Evolutionary conservation across 805 yeast species (phyloP), one percentile per base, ranked within the genome.

Genomic region (Starmerella riodocensis): DNA sequence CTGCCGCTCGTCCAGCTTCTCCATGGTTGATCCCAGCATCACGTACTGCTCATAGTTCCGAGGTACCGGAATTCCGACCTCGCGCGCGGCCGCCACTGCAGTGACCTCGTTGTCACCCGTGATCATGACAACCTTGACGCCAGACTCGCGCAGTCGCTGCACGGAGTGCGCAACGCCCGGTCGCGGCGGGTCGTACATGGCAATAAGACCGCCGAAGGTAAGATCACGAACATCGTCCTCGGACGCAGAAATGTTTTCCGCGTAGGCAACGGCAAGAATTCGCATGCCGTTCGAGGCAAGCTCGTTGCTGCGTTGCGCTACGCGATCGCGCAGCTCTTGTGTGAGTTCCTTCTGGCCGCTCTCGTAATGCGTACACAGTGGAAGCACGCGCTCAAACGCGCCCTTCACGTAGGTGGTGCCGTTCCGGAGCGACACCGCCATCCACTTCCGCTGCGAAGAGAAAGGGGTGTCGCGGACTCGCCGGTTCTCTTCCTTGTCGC

Each of bases 111-210:
- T 69, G 52, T 71, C 77, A 42, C 76, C 76, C n/a, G 99, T 91
- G 48, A 91, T 88, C 97, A 91, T 91, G 37, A 91, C 82, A n/a
- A 91, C 84, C 54, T 84, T 93, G 30, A 91, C 98, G 32, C 97
- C 94, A 46, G 97, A 95, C 54, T 76, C 76, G 65, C 85, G 68
- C 41, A 91, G 67, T 47, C 75, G 67, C 28, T 80, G 71, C 42
- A 91, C 72, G 2, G 95, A 80, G 36, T 68, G 64, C 35, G 73
- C 70, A 3, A 91, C 97, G 46, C 78, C 76, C 8, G 86, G 79
- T 54, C 98, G 74, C 41, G 99, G 99, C 8, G 99, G 99, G 61
- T 91, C 99, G 53, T 83, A 84, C 94, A 91, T 85, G 40, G 95
- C 97, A 47, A 84, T 68, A 32, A 91, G 62, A 11, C 99, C 99